Base-by-base conservation (phyloP, 2,329 filamentous ascomycete species). In the Fusarium incarnatum region DNA sequence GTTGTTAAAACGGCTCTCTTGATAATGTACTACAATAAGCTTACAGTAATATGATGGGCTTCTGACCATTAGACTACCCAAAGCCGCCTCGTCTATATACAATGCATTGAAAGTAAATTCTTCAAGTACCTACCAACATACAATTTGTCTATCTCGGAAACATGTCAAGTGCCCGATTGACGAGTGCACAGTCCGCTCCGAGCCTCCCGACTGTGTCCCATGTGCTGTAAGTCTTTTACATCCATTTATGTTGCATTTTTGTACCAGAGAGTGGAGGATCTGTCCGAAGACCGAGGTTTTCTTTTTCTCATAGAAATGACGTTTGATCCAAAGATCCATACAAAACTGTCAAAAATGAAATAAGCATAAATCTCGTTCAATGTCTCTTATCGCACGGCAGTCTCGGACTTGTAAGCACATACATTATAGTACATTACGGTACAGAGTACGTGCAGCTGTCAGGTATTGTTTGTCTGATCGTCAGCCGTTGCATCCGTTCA, bases 401-500 rank as follows among this genome's bases (percentile, higher is more conserved):
- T 54, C 42, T 74, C 72, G 72, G 72, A 50, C 25, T 42, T 57
- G 47, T 37, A 41, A 63, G 25, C 45, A 64, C 49, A 20, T 34
- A 55, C 27, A 45, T 22, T 55, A 23, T 40, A 45, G 59, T 37
- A 37, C 34, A 37, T 37, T 8, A 53, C 27, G 40, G 27, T 55
- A 27, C 42, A 45, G 57, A 65, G 57, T 54, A 56, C 64, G 57
- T 54, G 55, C 64, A 61, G 60, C 54, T 48, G 32, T 49, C 50
- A 64, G 34, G 18, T n/a, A n/a, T 37, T n/a, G 34, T n/a, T 49
- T 50, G 41, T 67, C 60, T 55, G 61, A 63, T 64, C 47, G 59
- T 58, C 60, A 60, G 61, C 61, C 68, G 70, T 71, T 69, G 68
- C 70, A 64, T 67, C 70, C 60, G 65, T 60, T 34, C 49, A 60